Base-by-base conservation (phyloP, 352 stramenopile species). In the Pythium utonaiense region DNA sequence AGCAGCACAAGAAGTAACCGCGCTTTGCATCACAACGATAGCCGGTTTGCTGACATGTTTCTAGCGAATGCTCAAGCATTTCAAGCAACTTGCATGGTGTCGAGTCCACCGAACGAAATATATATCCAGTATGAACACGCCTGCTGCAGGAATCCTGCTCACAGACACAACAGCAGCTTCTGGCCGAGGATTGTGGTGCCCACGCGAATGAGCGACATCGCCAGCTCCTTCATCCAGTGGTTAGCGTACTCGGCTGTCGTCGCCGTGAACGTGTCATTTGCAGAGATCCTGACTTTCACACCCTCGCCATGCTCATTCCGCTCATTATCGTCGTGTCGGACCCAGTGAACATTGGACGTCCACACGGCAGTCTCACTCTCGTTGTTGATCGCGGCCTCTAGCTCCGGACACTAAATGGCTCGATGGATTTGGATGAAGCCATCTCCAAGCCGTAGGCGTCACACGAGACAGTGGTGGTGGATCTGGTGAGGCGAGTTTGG, bases 1-100 rank as follows among this genome's bases (percentile, higher is more conserved):
- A 75, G 36, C 60, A 83, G 64, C 67, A 81, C 60, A 82, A 80
- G 53, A 78, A 83, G 53, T 66, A 58, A 62, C 16, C 25, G 22
- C 8, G 24, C 6, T 17, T 42, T 9, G 9, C 34, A 14, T 42
- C 34, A 42, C 34, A 17, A 42, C 6, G 13, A 42, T 16, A 19
- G 17, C 13, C 34, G 34, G 19, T 42, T 42, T 9, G n/a, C n/a
- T n/a, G n/a, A n/a, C n/a, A n/a, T n/a, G n/a, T n/a, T n/a, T n/a
- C n/a, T n/a, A n/a, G n/a, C n/a, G n/a, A n/a, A n/a, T n/a, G n/a
- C n/a, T n/a, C n/a, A n/a, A n/a, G n/a, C n/a, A n/a, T n/a, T n/a
- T n/a, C n/a, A n/a, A n/a, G n/a, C n/a, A n/a, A n/a, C n/a, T n/a
- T n/a, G n/a, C n/a, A n/a, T n/a, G n/a, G n/a, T n/a, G n/a, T n/a